These are phyloP conservation scores for Nicotiana otophora DNA, from an alignment of 257 asterid genomes.

Conservation along the genomic window DNA sequence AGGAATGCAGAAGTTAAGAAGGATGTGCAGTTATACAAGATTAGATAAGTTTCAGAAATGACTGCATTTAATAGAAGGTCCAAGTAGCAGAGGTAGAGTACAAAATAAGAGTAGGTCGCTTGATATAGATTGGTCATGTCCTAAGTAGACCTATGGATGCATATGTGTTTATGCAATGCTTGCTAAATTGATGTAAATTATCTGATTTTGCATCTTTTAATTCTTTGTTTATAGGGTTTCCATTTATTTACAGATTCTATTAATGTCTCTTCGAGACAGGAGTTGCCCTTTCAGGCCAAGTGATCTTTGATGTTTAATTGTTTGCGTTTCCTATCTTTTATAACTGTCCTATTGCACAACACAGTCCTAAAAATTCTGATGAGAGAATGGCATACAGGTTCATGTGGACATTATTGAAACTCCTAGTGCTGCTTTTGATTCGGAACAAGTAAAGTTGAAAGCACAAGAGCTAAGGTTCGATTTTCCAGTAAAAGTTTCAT, in stretches of 20 bases:
- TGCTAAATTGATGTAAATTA: not conserved
- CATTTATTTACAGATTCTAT: not conserved
- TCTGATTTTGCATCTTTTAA: not conserved
- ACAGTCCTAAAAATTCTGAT: constrained; percentile 13
- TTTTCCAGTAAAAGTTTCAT: not conserved
- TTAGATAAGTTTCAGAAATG: too few species aligned
- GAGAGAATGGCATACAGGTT: constrained; percentile 27
- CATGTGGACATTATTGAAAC: constrained; percentile 44
- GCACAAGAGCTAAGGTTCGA: constrained; percentile 57
- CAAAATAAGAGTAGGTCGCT: too few species aligned
- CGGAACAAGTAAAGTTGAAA: constrained; percentile 53
- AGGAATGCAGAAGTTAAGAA: too few species aligned
- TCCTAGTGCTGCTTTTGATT: constrained; percentile 24
- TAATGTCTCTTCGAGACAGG: not conserved
- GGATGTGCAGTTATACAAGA: too few species aligned
- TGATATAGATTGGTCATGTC: too few species aligned
- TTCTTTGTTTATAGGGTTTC: not conserved
- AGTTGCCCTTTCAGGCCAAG: not conserved
- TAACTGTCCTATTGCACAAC: constrained; percentile 8
- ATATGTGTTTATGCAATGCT: not conserved
- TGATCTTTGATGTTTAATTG: not conserved
- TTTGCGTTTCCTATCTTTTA: not conserved
- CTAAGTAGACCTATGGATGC: too few species aligned
- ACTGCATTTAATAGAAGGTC: too few species aligned
- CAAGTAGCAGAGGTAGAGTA: too few species aligned